Percentiles rank a stretch among this genome's conserved stretches.
Conservation (phyloP, 345 rosid species). For the Streptanthus diversifolius region DNA sequence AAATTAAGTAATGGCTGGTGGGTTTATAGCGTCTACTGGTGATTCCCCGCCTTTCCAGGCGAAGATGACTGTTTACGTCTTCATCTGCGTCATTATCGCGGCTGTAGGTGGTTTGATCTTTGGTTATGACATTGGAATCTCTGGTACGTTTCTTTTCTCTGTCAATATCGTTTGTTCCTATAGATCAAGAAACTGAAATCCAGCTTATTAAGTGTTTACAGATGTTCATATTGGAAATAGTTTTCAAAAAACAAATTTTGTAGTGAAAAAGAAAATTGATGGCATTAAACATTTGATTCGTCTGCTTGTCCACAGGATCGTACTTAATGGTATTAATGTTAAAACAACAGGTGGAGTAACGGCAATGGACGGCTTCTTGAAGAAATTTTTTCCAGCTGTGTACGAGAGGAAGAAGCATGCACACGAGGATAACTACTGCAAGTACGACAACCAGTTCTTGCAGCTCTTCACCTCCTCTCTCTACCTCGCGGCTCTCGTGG, state of each 20-base stretch:
- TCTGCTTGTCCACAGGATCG: not conserved
- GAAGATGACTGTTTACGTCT: constrained; percentile 41
- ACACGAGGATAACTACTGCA: constrained; percentile 70
- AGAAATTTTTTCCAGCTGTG: constrained; percentile 55
- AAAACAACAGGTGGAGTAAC: constrained; percentile 64
- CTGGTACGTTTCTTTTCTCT: constrained; percentile 32
- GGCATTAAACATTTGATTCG: not conserved
- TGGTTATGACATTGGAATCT: constrained; percentile 59
- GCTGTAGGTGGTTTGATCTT: constrained; percentile 58
- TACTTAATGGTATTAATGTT: not conserved
- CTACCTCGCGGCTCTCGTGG: constrained; percentile 63
- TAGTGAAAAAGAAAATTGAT: not conserved
- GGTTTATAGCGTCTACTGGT: not conserved
- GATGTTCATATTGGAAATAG: not conserved
- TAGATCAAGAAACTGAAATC: not conserved
- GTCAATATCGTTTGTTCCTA: not conserved
- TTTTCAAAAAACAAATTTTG: too few relatives aligned
- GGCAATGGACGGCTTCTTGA: constrained; percentile 78
- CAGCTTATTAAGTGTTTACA: not conserved
- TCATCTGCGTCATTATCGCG: constrained; percentile 41
- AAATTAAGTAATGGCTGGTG: constrained; percentile 36
- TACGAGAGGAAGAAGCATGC: constrained; percentile 53
- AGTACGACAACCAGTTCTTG: constrained; percentile 52
- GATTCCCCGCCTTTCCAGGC: constrained; percentile 43
- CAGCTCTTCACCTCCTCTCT: constrained; percentile 75